Evolutionary conservation across 2,329 filamentous ascomycete genomes (phyloP).

Genomic region (Fusarium buharicum): DNA sequence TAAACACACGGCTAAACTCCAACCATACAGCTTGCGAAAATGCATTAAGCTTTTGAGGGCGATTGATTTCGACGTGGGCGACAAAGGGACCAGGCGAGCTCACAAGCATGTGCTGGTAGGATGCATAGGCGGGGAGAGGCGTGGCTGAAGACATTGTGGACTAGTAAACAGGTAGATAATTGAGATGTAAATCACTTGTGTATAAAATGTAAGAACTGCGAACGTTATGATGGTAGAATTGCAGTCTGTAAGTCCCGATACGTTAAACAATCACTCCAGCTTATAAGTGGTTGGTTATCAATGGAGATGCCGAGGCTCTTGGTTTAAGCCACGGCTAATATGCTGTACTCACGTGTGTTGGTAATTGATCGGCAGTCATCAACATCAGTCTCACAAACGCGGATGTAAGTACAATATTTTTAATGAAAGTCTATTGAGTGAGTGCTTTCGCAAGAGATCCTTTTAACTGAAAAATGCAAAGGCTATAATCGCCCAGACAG

Average conservation of each 20-base stretch:
- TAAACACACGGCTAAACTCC: slow-evolving; percentile 79
- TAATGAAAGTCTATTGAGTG: slow-evolving; percentile 41
- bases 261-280: not conserved
- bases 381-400: not conserved
- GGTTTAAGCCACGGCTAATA: slow-evolving; percentile 12
- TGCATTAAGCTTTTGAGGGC: slow-evolving; percentile 86
- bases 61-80: slow-evolving; percentile 92
- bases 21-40: slow-evolving; percentile 89
- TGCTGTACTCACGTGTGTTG: slow-evolving; percentile 17
- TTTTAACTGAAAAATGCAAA: slow-evolving; percentile 39
- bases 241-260: not conserved
- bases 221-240: not conserved
- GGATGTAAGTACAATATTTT: not conserved
- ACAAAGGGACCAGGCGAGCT: slow-evolving; percentile 78
- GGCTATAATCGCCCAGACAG: slow-evolving; percentile 44
- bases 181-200: not conserved
- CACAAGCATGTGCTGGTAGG: slow-evolving; percentile 76
- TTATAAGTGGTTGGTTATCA: slow-evolving; percentile 21
- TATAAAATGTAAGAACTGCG: not conserved
- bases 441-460: slow-evolving; percentile 29
- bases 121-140: slow-evolving; percentile 53
- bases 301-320: slow-evolving; percentile 44
- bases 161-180: not conserved
- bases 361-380: not conserved
- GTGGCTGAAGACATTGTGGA: slow-evolving; percentile 40